Evolutionary conservation across 805 yeast species (phyloP).

Genomic region (Kodamaea leandrae): DNA sequence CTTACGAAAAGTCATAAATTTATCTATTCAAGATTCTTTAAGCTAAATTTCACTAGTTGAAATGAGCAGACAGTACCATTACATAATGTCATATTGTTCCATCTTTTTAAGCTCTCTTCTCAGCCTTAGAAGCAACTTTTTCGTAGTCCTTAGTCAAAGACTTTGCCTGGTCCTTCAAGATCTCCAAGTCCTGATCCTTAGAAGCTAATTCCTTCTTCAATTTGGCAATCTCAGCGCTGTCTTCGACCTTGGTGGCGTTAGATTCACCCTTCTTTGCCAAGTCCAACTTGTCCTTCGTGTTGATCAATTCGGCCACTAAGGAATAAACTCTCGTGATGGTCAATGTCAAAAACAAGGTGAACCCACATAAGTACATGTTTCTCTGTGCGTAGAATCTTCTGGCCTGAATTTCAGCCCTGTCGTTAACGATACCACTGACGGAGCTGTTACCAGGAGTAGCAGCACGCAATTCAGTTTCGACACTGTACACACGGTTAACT

Average conservation of each 20-base stretch:
- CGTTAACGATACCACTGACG: conserved; percentile 37
- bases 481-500: conserved; percentile 74
- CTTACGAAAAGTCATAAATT: conserved; percentile 43
- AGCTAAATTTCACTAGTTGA: too few species aligned
- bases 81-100: background rate
- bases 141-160: conserved; percentile 61
- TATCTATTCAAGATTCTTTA: background rate
- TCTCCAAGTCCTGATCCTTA: conserved; percentile 63
- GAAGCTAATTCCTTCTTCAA: conserved; percentile 47
- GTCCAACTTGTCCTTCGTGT: conserved; percentile 59
- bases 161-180: conserved; percentile 70
- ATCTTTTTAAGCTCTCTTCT: conserved; percentile 5
- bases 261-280: conserved; percentile 24
- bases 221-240: conserved; percentile 40
- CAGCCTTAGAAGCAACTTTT: conserved; percentile 1
- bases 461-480: conserved; percentile 57
- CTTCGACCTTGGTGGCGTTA: conserved; percentile 19
- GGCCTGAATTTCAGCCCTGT: conserved; percentile 82
- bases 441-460: conserved; percentile 28
- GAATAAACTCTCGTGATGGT: conserved; percentile 81
- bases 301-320: conserved; percentile 69
- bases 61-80: background rate
- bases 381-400: conserved; percentile 94
- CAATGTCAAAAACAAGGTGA: conserved; percentile 85
- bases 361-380: conserved; percentile 93